Evolutionary conservation across 169 alveolate species (phyloP), one percentile per base, ranked within the genome.

Genomic region (Blepharisma undulans): DNA sequence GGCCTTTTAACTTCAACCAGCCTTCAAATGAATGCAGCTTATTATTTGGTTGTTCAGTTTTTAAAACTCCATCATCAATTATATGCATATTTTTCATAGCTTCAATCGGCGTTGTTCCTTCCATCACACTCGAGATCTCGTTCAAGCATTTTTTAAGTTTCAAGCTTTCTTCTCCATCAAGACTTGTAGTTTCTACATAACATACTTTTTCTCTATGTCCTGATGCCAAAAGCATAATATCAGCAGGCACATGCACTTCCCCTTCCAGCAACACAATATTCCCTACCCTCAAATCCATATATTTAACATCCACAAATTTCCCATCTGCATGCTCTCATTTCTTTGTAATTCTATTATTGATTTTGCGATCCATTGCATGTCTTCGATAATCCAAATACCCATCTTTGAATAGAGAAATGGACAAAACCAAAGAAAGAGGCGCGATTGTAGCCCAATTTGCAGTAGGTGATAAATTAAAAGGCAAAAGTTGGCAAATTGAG

Each of bases 271-370:
- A 94, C 25, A 99, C 97, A 5, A 98, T 95, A 91, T 98, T 99
- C 16, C 99, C 99, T 22, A 96, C 99, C 80, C 95, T 93, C 29
- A 98, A 84, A 77, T 95, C 95, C 85, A 96, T 94, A 98, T 99
- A 96, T 87, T 88, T 88, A 92, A 27, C 90, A 5, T 27, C 48
- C 16, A n/a, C 93, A 19, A 81, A 36, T 90, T 94, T 80, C 18
- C 88, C 74, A 32, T 30, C 29, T 72, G 61, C 87, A 32, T 90
- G 25, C 77, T 19, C 33, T 76, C 87, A 87, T 19, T 87, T 92
- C 85, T 92, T 91, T 19, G 92, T 94, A 85, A 84, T 90, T 76
- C 94, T 84, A 72, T 92, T 85, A 92, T 95, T 95, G 86, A 94
- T 95, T 59, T 90, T 91, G 27, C 91, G 85, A 90, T 96, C 98